These are phyloP conservation scores for Acanthamoeba sp. DNA, from an alignment of 208 protist species.

Conservation along the genomic window DNA sequence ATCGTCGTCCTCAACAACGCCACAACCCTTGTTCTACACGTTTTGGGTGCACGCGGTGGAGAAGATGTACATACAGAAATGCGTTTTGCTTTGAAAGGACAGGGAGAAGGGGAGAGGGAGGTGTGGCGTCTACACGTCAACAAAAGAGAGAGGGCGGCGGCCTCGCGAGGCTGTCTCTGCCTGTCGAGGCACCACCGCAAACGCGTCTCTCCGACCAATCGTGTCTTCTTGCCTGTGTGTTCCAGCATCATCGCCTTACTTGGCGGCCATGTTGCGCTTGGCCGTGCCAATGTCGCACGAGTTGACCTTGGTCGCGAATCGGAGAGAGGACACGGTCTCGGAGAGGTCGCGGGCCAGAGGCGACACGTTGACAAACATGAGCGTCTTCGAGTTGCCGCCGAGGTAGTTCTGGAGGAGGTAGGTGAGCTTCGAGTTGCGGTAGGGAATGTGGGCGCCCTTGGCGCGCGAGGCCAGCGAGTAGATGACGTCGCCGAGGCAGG, in stretches of 20 bases:
- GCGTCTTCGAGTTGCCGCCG: slow-evolving; percentile 89
- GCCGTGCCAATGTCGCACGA: slow-evolving; percentile 51
- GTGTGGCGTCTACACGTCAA: no score
- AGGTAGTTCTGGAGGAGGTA: slow-evolving; percentile 90
- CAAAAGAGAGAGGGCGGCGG: no score
- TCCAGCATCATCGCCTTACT: neutral
- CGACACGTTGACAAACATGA: slow-evolving; percentile 92
- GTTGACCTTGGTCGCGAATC: slow-evolving; percentile 64
- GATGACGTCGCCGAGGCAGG: slow-evolving; percentile 90
- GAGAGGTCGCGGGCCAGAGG: slow-evolving; percentile 70
- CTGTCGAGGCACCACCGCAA: neutral
- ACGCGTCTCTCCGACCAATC: neutral
- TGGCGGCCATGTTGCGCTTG: slow-evolving; percentile 1
- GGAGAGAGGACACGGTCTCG: slow-evolving; percentile 77
- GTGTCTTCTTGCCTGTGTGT: neutral
- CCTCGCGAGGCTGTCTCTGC: neutral
- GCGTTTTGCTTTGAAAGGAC: no score
- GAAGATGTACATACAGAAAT: no score
- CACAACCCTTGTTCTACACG: no score
- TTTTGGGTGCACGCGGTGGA: no score
- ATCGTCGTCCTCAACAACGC: no score
- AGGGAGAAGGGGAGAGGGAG: no score
- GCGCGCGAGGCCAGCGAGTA: slow-evolving; percentile 73
- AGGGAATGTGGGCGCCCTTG: slow-evolving; percentile 89
- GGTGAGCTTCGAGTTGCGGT: slow-evolving; percentile 92